These are phyloP conservation scores for Penicillium crustosum DNA, from an alignment of 2,329 filamentous ascomycete species.

Conservation along the genomic window DNA sequence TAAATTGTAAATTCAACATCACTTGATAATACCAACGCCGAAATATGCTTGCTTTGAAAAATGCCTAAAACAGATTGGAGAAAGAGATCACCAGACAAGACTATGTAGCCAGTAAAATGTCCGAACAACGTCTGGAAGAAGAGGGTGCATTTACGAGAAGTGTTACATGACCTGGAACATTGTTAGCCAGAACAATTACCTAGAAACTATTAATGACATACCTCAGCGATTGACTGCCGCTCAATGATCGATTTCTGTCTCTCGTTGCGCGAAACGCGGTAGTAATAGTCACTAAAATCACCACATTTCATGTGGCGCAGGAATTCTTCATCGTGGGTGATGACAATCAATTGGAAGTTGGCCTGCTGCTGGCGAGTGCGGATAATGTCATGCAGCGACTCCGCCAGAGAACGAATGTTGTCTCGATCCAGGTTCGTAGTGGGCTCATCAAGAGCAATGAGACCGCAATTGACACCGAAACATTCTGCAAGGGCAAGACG, in stretches of 20 bases:
- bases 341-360: conserved; percentile 98
- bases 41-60: not conserved
- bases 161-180: conserved; percentile 22
- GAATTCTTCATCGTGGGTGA: conserved; percentile 98
- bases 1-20: not conserved
- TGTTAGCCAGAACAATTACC: conserved; percentile 6
- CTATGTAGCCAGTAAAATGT: not conserved
- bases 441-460: conserved; percentile 95
- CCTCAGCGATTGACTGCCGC: conserved; percentile 56
- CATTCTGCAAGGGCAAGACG: conserved; percentile 93
- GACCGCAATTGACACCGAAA: conserved; percentile 91
- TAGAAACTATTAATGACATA: conserved; percentile 26
- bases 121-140: not conserved
- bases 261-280: conserved; percentile 77
- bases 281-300: conserved; percentile 92
- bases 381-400: conserved; percentile 85
- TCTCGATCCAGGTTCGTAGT: conserved; percentile 95
- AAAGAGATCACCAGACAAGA: not conserved
- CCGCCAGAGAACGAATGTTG: conserved; percentile 87
- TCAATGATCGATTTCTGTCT: conserved; percentile 86
- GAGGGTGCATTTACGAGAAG: not conserved
- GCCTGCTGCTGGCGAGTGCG: conserved; percentile 75
- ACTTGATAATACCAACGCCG: not conserved
- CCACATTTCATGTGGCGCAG: conserved; percentile 87
- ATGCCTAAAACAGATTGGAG: not conserved